These are phyloP conservation scores for Hirsutella thompsonii DNA, from an alignment of 2,329 filamentous ascomycete genomes.

Conservation along the genomic window DNA sequence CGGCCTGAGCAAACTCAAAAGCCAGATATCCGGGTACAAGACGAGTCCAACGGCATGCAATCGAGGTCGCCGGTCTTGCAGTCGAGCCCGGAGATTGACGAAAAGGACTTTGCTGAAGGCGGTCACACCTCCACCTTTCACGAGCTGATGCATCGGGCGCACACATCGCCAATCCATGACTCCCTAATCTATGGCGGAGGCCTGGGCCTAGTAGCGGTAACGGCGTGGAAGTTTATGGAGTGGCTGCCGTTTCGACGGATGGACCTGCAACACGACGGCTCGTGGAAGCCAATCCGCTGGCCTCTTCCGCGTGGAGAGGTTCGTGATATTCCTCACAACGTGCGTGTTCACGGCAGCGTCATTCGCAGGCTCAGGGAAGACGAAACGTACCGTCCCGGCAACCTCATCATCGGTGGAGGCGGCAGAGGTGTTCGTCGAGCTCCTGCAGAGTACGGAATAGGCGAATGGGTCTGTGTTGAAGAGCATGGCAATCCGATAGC, in stretches of 20 bases:
- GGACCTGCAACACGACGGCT: conserved; percentile 60
- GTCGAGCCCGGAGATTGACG: conserved; percentile 9
- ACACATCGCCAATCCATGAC: conserved; percentile 50
- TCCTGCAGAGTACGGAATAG: conserved; percentile 49
- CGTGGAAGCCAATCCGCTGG: conserved; percentile 72
- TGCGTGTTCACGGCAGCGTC: conserved; percentile 60
- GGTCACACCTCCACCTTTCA: conserved; percentile 31
- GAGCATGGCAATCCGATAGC: conserved; percentile 55
- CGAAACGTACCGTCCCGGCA: conserved; percentile 57
- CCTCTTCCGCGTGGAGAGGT: conserved; percentile 67
- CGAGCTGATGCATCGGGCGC: conserved; percentile 43
- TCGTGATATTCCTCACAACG: conserved; percentile 59
- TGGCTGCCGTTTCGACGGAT: conserved; percentile 71
- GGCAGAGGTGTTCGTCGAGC: conserved; percentile 55
- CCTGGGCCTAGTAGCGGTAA: conserved; percentile 37
- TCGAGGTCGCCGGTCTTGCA: conserved; percentile 7
- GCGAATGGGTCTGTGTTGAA: conserved; percentile 56
- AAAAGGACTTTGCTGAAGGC: conserved; percentile 10
- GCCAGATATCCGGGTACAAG: conserved; percentile 13
- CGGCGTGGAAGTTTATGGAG: conserved; percentile 69
- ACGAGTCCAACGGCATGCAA: conserved; percentile 8
- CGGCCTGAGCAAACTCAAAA: conserved; percentile 3
- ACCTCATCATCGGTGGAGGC: conserved; percentile 68
- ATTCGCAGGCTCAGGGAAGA: conserved; percentile 57
- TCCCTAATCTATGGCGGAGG: conserved; percentile 54